These are phyloP conservation scores for Ceratobasidium sp. DNA, from an alignment of 1,284 basidiomycete genomes.

Conservation along the genomic window DNA sequence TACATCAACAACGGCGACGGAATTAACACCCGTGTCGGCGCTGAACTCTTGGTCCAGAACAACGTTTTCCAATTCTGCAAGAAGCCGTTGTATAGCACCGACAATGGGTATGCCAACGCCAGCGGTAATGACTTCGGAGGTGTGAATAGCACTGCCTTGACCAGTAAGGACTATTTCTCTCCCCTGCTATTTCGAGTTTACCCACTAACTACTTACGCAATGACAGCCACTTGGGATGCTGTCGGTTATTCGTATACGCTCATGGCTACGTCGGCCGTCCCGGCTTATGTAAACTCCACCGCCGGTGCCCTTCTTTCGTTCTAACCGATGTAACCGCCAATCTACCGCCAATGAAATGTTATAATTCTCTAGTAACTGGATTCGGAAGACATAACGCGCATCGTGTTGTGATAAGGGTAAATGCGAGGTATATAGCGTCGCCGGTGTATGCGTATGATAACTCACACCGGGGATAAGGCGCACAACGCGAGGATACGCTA, in stretches of 20 bases:
- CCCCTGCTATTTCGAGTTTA: too few relatives aligned
- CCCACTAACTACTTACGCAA: neutral
- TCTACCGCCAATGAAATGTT: too few relatives aligned
- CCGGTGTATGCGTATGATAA: too few relatives aligned
- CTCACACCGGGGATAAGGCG: too few relatives aligned
- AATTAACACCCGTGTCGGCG: conserved; percentile 66
- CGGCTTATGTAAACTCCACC: neutral
- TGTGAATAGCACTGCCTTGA: neutral
- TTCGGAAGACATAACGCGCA: too few relatives aligned
- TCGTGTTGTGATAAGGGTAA: too few relatives aligned
- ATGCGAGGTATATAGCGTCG: too few relatives aligned
- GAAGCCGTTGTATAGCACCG: conserved; percentile 24
- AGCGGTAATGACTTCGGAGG: conserved; percentile 21
- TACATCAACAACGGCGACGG: conserved; percentile 63
- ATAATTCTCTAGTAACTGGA: too few relatives aligned
- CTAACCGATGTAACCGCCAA: neutral
- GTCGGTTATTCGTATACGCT: conserved; percentile 24
- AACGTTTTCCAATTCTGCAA: conserved; percentile 6
- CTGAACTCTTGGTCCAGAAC: conserved; percentile 37
- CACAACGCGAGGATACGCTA: too few relatives aligned
- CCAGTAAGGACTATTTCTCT: neutral
- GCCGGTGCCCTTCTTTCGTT: conserved; percentile 9
- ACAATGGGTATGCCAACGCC: conserved; percentile 11
- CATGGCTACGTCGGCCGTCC: neutral
- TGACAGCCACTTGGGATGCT: conserved; percentile 12